Conservation (phyloP, 257 asterid species). For the Cruciata laevipes region DNA sequence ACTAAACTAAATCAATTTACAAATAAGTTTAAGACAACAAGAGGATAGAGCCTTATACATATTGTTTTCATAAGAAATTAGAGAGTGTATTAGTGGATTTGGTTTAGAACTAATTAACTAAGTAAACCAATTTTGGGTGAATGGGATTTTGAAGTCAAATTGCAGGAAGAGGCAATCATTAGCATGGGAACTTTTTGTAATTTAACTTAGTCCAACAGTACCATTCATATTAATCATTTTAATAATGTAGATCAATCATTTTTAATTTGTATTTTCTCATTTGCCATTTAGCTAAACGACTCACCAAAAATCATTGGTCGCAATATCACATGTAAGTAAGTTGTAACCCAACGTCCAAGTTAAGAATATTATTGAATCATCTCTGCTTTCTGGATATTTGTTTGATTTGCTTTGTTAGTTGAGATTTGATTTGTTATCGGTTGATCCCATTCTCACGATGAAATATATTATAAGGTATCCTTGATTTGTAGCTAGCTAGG, state of each 20-base stretch:
- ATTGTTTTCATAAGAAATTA: no score
- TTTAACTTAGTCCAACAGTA: constrained; percentile 6
- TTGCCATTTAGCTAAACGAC: background rate
- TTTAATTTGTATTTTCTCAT: background rate
- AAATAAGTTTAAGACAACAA: no score
- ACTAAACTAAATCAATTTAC: no score
- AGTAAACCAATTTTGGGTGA: background rate
- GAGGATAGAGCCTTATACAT: no score
- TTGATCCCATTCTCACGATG: background rate
- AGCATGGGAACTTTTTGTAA: constrained; percentile 25
- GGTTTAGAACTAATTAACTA: background rate
- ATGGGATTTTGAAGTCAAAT: constrained; percentile 11
- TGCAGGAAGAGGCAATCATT: constrained; percentile 37
- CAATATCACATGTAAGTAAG: background rate
- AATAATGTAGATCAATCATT: background rate
- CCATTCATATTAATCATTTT: constrained; percentile 18
- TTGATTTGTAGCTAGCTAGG: background rate
- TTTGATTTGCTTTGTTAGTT: background rate
- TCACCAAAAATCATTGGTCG: background rate
- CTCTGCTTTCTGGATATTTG: background rate
- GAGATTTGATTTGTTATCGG: background rate
- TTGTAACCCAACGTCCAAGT: background rate
- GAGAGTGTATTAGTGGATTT: background rate
- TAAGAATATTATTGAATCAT: background rate
- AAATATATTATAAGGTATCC: background rate